Evolutionary conservation across 1,284 basidiomycete genomes (phyloP).

Genomic region (Peniophora sp.): DNA sequence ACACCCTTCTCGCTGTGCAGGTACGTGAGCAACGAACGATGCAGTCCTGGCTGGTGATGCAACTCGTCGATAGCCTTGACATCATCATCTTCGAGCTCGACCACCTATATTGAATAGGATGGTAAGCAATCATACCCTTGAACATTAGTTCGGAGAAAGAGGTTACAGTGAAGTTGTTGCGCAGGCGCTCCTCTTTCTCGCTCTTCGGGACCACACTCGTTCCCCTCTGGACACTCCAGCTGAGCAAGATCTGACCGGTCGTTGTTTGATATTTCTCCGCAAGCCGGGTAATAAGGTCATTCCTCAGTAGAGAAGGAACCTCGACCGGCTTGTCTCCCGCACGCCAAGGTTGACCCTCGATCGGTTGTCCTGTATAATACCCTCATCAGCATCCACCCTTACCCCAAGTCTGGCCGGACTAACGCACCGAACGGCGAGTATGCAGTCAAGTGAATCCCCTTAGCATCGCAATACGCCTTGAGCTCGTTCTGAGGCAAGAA

Average conservation of each 20-base stretch:
- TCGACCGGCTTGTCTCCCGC: too few species aligned
- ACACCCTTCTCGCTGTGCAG: neutral
- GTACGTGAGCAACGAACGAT: conserved; percentile 1
- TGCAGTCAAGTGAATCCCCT: conserved; percentile 50
- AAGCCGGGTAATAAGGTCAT: conserved; percentile 26
- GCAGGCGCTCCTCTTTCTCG: conserved; percentile 29
- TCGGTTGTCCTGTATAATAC: neutral
- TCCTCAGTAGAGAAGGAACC: conserved; percentile 6
- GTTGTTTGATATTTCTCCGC: conserved; percentile 30
- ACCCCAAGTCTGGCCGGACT: neutral
- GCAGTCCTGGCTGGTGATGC: conserved; percentile 5
- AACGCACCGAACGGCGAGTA: conserved; percentile 44
- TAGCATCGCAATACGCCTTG: conserved; percentile 37
- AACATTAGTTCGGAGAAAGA: too few species aligned
- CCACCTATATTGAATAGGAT: conserved; percentile 14
- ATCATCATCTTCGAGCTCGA: conserved; percentile 19
- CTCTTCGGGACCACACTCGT: conserved; percentile 29
- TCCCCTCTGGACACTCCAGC: conserved; percentile 31
- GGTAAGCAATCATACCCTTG: neutral
- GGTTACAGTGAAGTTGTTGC: conserved; percentile 29
- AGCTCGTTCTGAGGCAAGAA: conserved; percentile 41
- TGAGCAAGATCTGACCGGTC: conserved; percentile 34
- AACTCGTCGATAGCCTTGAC: conserved; percentile 10
- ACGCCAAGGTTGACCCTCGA: too few species aligned
- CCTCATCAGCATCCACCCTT: too few species aligned